Evolutionary conservation across 768 basidiomycete genomes (phyloP).

Genomic region (Tulasnella calospora): DNA sequence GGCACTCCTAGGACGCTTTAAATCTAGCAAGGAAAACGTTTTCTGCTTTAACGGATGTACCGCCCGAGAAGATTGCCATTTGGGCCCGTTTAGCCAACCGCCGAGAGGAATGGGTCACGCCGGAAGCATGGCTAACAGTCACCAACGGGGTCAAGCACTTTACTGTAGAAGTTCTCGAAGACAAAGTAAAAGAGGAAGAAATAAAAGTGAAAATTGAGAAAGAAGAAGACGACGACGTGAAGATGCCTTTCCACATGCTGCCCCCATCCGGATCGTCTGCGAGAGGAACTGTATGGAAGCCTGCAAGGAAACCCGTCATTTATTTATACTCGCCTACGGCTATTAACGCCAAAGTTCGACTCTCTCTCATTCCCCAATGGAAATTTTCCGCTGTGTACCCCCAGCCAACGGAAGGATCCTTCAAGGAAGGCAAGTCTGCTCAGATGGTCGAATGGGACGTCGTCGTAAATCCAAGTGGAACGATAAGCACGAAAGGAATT

Average conservation of each 20-base stretch:
- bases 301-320: neutral
- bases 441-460: neutral
- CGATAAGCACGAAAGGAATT: neutral
- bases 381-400: conserved; percentile 40
- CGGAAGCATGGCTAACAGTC: neutral
- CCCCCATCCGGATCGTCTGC: too few species aligned
- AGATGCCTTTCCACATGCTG: neutral
- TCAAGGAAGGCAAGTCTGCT: neutral
- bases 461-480: neutral
- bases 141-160: neutral
- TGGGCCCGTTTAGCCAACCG: neutral
- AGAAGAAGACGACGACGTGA: neutral
- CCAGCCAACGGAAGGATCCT: neutral
- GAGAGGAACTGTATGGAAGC: too few species aligned
- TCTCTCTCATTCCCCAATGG: conserved; percentile 38
- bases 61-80: neutral
- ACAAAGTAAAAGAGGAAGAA: neutral
- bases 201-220: neutral
- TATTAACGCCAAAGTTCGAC: conserved; percentile 30
- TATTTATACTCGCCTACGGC: neutral
- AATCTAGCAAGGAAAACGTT: neutral
- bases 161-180: conserved; percentile 27
- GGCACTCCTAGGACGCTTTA: neutral
- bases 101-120: neutral
- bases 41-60: neutral